Conservation (phyloP, 179 eudicot species). For the Silene noctiflora region DNA sequence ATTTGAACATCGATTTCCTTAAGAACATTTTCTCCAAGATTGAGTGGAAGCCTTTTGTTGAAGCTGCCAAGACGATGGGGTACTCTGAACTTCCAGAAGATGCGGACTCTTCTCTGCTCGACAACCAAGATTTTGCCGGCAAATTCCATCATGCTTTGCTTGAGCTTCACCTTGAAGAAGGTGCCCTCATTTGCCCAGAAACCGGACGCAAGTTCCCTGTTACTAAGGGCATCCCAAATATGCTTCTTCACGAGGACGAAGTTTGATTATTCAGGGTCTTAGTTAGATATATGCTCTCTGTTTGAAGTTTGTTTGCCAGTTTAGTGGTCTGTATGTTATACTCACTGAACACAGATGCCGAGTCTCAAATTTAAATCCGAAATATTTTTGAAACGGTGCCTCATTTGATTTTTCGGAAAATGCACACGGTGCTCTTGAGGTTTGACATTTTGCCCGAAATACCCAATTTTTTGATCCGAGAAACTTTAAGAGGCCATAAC, state of each 20-base stretch:
- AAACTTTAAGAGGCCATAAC: no score
- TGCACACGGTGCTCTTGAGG: no score
- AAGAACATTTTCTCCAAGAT: constrained; percentile 57
- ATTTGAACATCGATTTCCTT: constrained; percentile 58
- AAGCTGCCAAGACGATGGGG: constrained; percentile 59
- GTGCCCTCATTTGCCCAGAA: constrained; percentile 82
- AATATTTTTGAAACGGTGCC: no score
- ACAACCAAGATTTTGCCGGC: constrained; percentile 56
- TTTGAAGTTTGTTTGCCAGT: constrained; percentile 1
- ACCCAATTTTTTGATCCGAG: no score
- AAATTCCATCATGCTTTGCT: constrained; percentile 77
- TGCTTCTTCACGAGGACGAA: constrained; percentile 88
- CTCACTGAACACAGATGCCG: no score
- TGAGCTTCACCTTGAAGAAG: constrained; percentile 77
- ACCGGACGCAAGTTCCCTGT: constrained; percentile 70
- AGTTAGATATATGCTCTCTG: not conserved
- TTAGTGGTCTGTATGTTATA: not conserved
- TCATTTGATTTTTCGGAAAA: no score
- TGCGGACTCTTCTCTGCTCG: constrained; percentile 49
- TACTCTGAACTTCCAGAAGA: constrained; percentile 63
- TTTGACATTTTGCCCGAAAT: no score
- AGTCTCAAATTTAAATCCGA: no score
- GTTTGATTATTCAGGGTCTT: constrained; percentile 31
- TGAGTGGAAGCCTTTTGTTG: constrained; percentile 61
- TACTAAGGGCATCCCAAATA: constrained; percentile 74